phyloP scores from a whole-genome alignment of 768 basidiomycete species.

The Termitomyces sp. region DNA sequence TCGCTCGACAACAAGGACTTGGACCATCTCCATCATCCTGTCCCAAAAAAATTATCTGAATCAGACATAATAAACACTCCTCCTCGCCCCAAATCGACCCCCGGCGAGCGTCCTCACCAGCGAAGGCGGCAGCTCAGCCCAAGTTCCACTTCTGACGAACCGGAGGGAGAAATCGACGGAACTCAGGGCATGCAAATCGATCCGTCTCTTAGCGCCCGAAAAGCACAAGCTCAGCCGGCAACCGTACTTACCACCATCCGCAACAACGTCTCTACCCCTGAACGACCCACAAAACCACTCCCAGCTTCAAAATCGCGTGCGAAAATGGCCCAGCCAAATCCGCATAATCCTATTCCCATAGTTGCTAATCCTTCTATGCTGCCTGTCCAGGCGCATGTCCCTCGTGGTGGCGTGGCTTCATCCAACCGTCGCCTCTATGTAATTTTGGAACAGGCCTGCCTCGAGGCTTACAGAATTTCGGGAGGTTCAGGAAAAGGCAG shows the following conservation, averaged over 20 bases:
- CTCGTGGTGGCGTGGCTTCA: constrained; percentile 46
- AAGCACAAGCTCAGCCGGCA: not conserved
- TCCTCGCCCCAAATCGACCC: constrained; percentile 71
- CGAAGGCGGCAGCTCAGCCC: constrained; percentile 43
- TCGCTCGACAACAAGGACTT: constrained; percentile 30
- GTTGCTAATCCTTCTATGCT: constrained; percentile 73
- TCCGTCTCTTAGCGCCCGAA: constrained; percentile 14
- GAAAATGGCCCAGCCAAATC: constrained; percentile 36
- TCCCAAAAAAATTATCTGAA: constrained; percentile 17
- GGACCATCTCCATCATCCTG: constrained; percentile 20
- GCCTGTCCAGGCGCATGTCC: constrained; percentile 76
- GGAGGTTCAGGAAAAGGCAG: constrained; percentile 52
- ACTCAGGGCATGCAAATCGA: constrained; percentile 26
- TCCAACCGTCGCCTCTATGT: constrained; percentile 76
- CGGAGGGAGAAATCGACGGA: constrained; percentile 23
- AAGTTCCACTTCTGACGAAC: constrained; percentile 25
- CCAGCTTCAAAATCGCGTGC: constrained; percentile 45
- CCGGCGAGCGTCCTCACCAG: constrained; percentile 52
- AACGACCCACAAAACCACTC: constrained; percentile 62
- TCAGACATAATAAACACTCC: constrained; percentile 36
- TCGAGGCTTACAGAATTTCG: constrained; percentile 90
- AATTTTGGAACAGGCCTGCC: constrained; percentile 88
- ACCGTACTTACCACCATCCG: constrained; percentile 19
- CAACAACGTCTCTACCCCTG: constrained; percentile 19
- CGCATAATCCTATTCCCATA: constrained; percentile 40